Base-by-base conservation (phyloP, 164 flowering plant species). In the Taxillus chinensis region DNA sequence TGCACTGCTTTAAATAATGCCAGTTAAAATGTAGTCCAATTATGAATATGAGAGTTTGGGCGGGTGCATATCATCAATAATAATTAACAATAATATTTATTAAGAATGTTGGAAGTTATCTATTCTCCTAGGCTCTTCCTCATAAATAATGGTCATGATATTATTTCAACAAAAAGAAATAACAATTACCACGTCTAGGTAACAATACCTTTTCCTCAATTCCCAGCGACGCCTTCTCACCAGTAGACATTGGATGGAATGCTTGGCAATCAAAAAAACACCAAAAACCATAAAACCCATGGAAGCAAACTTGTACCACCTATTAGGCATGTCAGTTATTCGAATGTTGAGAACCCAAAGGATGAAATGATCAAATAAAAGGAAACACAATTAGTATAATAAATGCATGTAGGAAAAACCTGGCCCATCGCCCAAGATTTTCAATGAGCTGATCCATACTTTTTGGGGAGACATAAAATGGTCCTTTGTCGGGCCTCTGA, bases 371-470 rank as follows among this genome's bases (percentile, higher is more conserved):
- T 11, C 41, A 40, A 17, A 58, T 46, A 59, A 27, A 38, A 63
- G 39, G 61, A 57, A 48, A 41, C 7, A 48, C 15, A 45, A 16
- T 41, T 39, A 40, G 51, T 14, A 37, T 61, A 40, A 45, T n/a
- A 6, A 1, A 5, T 37, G 61, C 38, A 64, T 41, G 45, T n/a
- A 13, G 15, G 39, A 42, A 58, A 57, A 65, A 95, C 99, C 97
- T 89, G 64, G 97, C 83, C 95, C 93, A 91, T 70, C 80, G 83
- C 59, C 95, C 98, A 66, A 91, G 86, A 79, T 85, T 81, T 57
- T 80, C 77, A 77, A 89, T 82, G 71, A 91, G 96, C 63, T 91
- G 86, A 73, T 91, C 96, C 69, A 95, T 86, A 58, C 74, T 78
- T 79, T 83, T 87, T 6, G 87, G 87, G 54, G 99, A 78, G 41